A percentile compares a stretch with the other conserved stretches of the same genome.
phyloP scores from a whole-genome alignment of 257 asterid genomes.

The Agastache rugosa region DNA sequence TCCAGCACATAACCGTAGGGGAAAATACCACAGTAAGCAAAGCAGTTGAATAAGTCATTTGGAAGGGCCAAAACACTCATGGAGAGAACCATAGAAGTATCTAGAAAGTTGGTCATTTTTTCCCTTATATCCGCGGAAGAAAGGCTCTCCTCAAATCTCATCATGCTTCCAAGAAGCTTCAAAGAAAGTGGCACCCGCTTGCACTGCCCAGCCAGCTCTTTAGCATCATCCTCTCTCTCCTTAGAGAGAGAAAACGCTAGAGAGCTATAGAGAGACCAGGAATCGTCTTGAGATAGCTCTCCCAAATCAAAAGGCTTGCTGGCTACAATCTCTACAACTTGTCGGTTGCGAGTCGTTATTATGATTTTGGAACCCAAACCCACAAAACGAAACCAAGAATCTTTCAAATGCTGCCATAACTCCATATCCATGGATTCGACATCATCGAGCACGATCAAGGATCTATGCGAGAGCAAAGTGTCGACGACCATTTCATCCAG shows the following conservation, averaged over 20 bases:
- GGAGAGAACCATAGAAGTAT: not conserved
- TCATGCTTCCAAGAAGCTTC: constrained; percentile 31
- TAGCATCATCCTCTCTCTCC: not conserved
- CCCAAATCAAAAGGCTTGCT: not conserved
- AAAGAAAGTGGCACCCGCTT: constrained; percentile 21
- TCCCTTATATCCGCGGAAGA: not conserved
- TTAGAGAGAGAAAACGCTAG: not conserved
- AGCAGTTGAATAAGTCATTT: not conserved
- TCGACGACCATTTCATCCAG: constrained; percentile 19
- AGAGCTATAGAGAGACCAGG: constrained; percentile 29
- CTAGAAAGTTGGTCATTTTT: not conserved
- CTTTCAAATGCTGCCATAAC: constrained; percentile 6
- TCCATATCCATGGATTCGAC: not conserved
- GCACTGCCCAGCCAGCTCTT: not conserved
- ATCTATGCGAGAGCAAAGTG: constrained; percentile 3
- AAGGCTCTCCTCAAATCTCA: not conserved
- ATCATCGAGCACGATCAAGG: constrained; percentile 27
- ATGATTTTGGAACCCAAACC: constrained; percentile 24
- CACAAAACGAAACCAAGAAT: not conserved
- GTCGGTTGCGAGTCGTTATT: not conserved
- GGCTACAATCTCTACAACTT: not conserved
- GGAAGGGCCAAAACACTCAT: constrained; percentile 14
- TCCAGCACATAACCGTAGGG: constrained; percentile 9
- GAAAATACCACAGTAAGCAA: constrained; percentile 22
- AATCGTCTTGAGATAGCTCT: not conserved